A percentile compares a stretch with the other conserved stretches of the same genome.
phyloP scores from a whole-genome alignment of 495 filamentous ascomycete species.

The Terfezia claveryi region DNA sequence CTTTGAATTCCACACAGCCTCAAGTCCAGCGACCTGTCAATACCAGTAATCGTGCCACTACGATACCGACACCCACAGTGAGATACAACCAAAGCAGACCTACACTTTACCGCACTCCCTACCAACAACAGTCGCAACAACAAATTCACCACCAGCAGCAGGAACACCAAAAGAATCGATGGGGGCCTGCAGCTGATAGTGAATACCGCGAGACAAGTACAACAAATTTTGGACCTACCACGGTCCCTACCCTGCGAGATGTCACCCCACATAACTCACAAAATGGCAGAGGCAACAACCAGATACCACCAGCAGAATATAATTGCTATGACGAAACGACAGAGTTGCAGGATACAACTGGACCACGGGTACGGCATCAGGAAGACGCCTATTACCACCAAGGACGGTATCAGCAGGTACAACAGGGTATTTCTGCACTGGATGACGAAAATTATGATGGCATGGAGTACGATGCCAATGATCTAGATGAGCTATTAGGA shows the following conservation, averaged over 20 bases:
- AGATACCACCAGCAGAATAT: neutral
- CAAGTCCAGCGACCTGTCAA: neutral
- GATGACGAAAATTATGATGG: neutral
- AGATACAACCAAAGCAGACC: neutral
- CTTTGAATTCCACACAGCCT: conserved; percentile 8
- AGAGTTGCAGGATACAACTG: conserved; percentile 11
- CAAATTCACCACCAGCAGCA: conserved; percentile 8
- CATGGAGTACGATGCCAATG: neutral
- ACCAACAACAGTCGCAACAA: neutral
- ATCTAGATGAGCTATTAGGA: neutral
- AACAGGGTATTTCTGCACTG: neutral
- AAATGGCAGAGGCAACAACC: neutral
- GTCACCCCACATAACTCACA: neutral
- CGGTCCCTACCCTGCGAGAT: neutral
- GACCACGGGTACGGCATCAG: conserved; percentile 1
- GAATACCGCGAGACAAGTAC: neutral
- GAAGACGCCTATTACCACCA: neutral
- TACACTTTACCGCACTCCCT: neutral
- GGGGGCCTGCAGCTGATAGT: neutral
- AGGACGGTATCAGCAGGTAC: too few relatives aligned
- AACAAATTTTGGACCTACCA: neutral
- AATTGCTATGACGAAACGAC: conserved; percentile 7
- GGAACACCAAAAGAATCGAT: conserved; percentile 3
- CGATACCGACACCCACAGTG: too few relatives aligned
- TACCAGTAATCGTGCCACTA: too few relatives aligned